Evolutionary conservation across 345 rosid species (phyloP), one percentile per base, ranked within the genome.

Genomic region (Rhodamnia argentea): DNA sequence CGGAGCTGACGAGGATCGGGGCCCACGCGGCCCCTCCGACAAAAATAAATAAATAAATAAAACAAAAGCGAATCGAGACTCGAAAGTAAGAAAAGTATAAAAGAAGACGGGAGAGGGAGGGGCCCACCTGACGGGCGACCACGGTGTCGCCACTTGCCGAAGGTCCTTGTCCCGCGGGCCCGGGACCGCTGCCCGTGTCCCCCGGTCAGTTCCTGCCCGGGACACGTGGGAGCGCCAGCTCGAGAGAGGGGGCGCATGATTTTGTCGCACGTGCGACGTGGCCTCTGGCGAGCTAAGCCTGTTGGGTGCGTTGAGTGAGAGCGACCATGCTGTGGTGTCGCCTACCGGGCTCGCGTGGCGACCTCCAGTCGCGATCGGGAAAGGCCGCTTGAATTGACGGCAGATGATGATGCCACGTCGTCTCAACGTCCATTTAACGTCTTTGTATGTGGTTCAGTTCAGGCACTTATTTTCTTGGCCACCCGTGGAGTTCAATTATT

Each of bases 1-100:
- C 6, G 84, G 87, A 85, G 87, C 29, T 85, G 87, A 85, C 87
- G 70, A 56, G 83, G 87, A 24, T 5, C 4, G 75, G 87, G 87
- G 23, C 87, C 87, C 87, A 70, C 83, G 5, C 7, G 29, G 13
- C 32, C 26, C 78, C 78, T 5, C 26, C 13, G 1, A n/a, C 18
- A 52, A 52, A 52, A 53, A 10, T n/a, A n/a, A n/a, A n/a, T n/a
- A 18, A 32, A 29, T 4, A 18, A 42, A 18, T 3, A 42, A 4
- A 42, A 32, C 47, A 32, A 70, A 18, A 70, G 47, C 47, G 47
- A 9, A 70, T 27, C 40, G 22, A 64, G 37, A 32, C 78, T 64
- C 24, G 44, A 32, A 56, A 56, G 3, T 22, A 20, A 56, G 23
- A 64, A 29, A 3, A 18, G 32, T 15, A 1, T 4, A n/a, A 59